Conservation (phyloP, 176 grass and related monocot species). For the Cenchrus purpureus region DNA sequence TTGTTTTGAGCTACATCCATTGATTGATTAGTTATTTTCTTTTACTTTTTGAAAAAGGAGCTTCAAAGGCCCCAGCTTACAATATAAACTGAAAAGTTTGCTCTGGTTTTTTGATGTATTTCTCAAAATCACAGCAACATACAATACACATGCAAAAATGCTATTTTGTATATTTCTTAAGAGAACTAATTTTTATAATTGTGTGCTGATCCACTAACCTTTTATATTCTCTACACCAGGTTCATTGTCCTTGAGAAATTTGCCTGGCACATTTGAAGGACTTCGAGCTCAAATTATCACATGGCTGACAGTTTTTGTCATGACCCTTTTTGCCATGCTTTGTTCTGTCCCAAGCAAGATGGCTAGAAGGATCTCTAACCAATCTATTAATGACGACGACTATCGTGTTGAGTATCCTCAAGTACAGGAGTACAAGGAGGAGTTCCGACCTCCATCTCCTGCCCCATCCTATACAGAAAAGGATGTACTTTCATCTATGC, state of each 20-base stretch:
- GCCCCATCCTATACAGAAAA: conserved; percentile 74
- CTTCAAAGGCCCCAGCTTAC: background rate
- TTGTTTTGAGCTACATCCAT: conserved; percentile 4
- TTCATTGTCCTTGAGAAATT: conserved; percentile 45
- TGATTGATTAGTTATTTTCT: background rate
- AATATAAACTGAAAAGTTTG: background rate
- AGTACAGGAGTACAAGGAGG: conserved; percentile 68
- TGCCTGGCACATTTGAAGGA: conserved; percentile 44
- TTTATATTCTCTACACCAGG: conserved; percentile 45
- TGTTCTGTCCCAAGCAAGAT: conserved; percentile 60
- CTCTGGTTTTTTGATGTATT: conserved; percentile 4
- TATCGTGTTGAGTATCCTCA: conserved; percentile 50
- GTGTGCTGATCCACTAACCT: conserved; percentile 11
- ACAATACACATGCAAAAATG: background rate
- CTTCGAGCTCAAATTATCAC: conserved; percentile 51
- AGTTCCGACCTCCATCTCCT: conserved; percentile 93
- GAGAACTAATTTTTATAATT: background rate
- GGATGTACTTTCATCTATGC: conserved; percentile 72
- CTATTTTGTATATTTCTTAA: background rate
- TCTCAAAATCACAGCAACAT: background rate
- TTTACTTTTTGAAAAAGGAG: background rate
- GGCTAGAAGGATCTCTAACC: conserved; percentile 66
- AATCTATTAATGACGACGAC: conserved; percentile 50
- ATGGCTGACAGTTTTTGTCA: conserved; percentile 76
- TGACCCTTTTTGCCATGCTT: conserved; percentile 67